Percentiles rank a stretch among this genome's conserved stretches.
These are phyloP conservation scores for Melanomma pulvis-pyrius DNA, from an alignment of 495 filamentous ascomycete species.

Conservation along the genomic window DNA sequence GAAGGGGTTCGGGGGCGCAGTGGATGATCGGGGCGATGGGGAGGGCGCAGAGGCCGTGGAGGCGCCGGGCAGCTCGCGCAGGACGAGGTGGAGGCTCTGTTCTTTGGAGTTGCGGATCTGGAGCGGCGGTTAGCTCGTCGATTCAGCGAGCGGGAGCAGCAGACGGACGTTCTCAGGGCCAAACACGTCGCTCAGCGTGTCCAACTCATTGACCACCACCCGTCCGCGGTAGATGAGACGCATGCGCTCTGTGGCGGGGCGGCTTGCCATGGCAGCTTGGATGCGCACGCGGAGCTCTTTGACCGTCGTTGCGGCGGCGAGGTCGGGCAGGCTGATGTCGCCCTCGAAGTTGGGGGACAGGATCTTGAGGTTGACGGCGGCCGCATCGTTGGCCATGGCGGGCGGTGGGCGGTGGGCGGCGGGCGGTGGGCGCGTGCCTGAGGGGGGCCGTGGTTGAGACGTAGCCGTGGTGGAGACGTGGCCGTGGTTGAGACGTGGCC, in stretches of 20 bases:
- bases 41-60: slow-evolving; percentile 12
- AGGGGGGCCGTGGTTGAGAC: neutral
- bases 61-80: slow-evolving; percentile 29
- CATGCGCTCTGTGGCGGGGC: slow-evolving; percentile 46
- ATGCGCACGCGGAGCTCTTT: slow-evolving; percentile 44
- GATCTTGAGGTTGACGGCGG: slow-evolving; percentile 39
- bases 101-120: slow-evolving; percentile 31
- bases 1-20: slow-evolving; percentile 32
- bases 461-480: neutral
- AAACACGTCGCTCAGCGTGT: slow-evolving; percentile 45
- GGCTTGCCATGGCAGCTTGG: slow-evolving; percentile 36
- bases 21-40: slow-evolving; percentile 26
- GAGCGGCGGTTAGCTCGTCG: neutral
- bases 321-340: slow-evolving; percentile 25
- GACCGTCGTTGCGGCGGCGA: slow-evolving; percentile 41
- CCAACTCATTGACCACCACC: slow-evolving; percentile 43
- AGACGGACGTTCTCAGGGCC: slow-evolving; percentile 28
- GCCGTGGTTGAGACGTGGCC: neutral
- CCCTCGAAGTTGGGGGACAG: slow-evolving; percentile 45
- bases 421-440: neutral
- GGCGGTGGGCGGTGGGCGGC: neutral
- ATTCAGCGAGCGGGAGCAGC: neutral
- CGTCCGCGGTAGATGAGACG: slow-evolving; percentile 48
- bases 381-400: slow-evolving; percentile 25
- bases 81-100: slow-evolving; percentile 38